phyloP scores from a whole-genome alignment of 352 stramenopile genomes.

The Plasmopara halstedii region DNA sequence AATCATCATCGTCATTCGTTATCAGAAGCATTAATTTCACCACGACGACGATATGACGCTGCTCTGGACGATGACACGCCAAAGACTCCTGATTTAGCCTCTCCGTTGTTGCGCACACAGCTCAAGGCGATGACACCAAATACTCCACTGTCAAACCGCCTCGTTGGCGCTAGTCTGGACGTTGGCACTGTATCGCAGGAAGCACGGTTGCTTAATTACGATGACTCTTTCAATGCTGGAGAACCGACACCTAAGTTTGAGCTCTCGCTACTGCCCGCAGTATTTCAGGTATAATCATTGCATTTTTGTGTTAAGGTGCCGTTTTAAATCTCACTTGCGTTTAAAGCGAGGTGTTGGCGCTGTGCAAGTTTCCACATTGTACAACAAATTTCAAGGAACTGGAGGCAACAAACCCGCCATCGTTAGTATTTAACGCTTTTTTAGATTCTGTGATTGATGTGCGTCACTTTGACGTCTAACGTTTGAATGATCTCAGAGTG shows the following conservation, averaged over 20 bases:
- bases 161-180: constrained; percentile 70
- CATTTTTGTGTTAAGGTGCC: neutral
- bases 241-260: constrained; percentile 67
- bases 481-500: constrained; percentile 29
- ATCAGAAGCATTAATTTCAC: constrained; percentile 12
- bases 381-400: constrained; percentile 73
- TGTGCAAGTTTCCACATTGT: constrained; percentile 76
- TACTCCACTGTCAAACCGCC: constrained; percentile 75
- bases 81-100: constrained; percentile 55
- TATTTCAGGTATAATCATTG: constrained; percentile 54
- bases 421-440: constrained; percentile 36
- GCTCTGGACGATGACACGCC: constrained; percentile 48
- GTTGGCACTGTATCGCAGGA: constrained; percentile 67
- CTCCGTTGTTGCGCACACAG: constrained; percentile 66
- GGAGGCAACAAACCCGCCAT: constrained; percentile 46
- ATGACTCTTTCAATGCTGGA: constrained; percentile 57
- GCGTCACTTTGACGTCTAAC: constrained; percentile 10
- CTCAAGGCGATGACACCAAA: constrained; percentile 80
- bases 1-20: constrained; percentile 5
- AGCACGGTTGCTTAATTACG: constrained; percentile 51
- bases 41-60: constrained; percentile 22
- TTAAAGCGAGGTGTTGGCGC: constrained; percentile 60
- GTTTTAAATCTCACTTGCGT: too few relatives aligned
- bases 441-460: constrained; percentile 15
- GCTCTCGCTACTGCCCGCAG: constrained; percentile 54